These are phyloP conservation scores for Cucumis cinereus DNA, from an alignment of 306 rosid species.

Conservation along the genomic window DNA sequence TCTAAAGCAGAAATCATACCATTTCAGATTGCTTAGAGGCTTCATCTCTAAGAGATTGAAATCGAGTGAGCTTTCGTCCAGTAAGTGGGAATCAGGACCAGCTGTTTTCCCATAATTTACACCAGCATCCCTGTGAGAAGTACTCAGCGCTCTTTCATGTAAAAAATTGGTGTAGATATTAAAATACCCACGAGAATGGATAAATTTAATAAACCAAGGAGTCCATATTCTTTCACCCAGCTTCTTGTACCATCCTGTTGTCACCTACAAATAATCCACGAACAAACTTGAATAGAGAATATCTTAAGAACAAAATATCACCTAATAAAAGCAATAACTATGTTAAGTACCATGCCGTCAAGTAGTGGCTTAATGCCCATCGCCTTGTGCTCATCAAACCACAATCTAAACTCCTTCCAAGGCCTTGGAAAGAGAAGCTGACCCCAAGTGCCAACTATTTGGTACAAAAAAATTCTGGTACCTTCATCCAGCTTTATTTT, in stretches of 20 bases:
- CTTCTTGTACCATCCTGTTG: conserved; percentile 86
- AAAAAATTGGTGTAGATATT: conserved; percentile 71
- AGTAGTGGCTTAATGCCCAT: conserved; percentile 61
- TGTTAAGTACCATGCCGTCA: conserved; percentile 65
- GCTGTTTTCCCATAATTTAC: conserved; percentile 90
- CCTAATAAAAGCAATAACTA: neutral
- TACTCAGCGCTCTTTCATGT: conserved; percentile 72
- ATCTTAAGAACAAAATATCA: conserved; percentile 5
- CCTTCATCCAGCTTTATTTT: conserved; percentile 46
- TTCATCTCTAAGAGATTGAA: conserved; percentile 50
- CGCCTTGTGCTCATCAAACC: conserved; percentile 81
- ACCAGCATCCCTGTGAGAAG: conserved; percentile 95
- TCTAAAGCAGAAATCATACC: conserved; percentile 94
- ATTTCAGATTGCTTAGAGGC: conserved; percentile 53
- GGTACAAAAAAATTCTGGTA: conserved; percentile 65
- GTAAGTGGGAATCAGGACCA: conserved; percentile 80
- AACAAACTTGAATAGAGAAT: neutral
- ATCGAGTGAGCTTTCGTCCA: conserved; percentile 52
- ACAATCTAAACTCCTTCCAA: conserved; percentile 96
- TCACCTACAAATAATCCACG: conserved; percentile 45
- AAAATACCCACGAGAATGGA: conserved; percentile 69
- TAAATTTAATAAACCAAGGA: conserved; percentile 92
- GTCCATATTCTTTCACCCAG: conserved; percentile 97
- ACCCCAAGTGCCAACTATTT: conserved; percentile 96
- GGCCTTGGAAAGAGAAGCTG: conserved; percentile 95